Conservation (phyloP, 2,329 filamentous ascomycete species). For the Fusarium sp. region DNA sequence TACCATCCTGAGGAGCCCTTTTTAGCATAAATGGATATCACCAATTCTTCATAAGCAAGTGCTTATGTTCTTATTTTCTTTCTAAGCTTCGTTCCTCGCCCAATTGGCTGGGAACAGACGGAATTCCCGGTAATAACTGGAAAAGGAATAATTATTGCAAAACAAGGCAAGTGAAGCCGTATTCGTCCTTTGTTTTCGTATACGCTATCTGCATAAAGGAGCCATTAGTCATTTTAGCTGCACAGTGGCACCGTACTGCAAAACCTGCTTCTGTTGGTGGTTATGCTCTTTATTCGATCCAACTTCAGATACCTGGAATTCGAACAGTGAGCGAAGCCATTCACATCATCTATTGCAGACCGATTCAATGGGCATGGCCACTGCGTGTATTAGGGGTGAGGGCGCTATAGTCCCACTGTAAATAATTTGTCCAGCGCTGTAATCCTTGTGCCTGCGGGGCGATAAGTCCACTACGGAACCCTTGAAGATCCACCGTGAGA, state of each 20-base stretch:
- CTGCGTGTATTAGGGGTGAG: no score
- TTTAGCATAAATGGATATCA: conserved; percentile 1
- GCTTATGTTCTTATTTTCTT: neutral
- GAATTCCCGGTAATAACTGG: neutral
- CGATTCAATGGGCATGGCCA: no score
- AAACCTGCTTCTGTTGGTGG: neutral
- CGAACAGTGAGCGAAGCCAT: no score
- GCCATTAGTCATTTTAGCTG: neutral
- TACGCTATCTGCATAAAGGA: neutral
- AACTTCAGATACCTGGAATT: neutral
- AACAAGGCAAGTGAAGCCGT: neutral
- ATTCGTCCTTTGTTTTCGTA: neutral
- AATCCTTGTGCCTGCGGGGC: no score
- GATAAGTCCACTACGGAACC: no score
- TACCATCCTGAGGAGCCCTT: neutral
- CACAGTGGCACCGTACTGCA: neutral
- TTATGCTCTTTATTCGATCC: neutral
- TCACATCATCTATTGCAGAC: no score
- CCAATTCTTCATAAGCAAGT: conserved; percentile 18
- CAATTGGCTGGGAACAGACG: neutral
- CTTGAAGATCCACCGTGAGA: no score
- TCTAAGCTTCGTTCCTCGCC: neutral
- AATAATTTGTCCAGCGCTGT: no score
- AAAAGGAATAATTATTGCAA: neutral
- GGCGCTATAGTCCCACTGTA: no score